Evolutionary conservation across 345 rosid species (phyloP).

Genomic region (Sisymbrium altissimum): DNA sequence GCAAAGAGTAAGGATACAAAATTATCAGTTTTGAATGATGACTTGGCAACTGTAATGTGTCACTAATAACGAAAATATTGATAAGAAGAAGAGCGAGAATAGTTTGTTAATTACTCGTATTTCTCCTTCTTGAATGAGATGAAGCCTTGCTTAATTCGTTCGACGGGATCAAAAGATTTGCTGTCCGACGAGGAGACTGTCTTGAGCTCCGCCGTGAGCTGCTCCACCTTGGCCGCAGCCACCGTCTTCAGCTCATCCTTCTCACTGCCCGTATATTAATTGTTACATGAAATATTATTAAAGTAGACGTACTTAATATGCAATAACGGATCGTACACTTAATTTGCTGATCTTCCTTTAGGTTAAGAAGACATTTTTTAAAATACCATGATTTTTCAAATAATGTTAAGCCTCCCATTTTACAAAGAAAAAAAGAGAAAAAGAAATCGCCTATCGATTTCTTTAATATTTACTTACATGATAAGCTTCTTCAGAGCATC

Average conservation of each 20-base stretch:
- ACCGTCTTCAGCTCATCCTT: slow-evolving; percentile 66
- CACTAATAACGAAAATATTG: neutral
- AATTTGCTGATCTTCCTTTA: neutral
- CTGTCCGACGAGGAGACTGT: slow-evolving; percentile 26
- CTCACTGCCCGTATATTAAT: slow-evolving; percentile 45
- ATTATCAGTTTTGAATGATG: neutral
- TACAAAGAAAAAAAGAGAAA: too few relatives aligned
- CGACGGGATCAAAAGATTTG: slow-evolving; percentile 45
- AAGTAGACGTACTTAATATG: too few relatives aligned
- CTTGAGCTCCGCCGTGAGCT: slow-evolving; percentile 68
- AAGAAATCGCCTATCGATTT: neutral
- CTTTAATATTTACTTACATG: slow-evolving; percentile 37
- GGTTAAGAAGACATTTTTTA: neutral
- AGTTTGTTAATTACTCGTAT: slow-evolving; percentile 48
- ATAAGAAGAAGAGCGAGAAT: neutral
- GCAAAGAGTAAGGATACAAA: slow-evolving; percentile 1
- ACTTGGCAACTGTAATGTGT: neutral
- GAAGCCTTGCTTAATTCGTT: slow-evolving; percentile 71
- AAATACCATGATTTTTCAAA: neutral
- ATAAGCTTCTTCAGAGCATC: slow-evolving; percentile 80
- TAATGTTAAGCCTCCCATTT: neutral
- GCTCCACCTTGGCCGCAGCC: slow-evolving; percentile 75
- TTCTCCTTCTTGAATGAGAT: slow-evolving; percentile 66
- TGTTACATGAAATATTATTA: neutral
- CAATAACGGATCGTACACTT: too few relatives aligned